Base-by-base conservation (phyloP, 2,329 filamentous ascomycete species). In the Calonectria pteridis region DNA sequence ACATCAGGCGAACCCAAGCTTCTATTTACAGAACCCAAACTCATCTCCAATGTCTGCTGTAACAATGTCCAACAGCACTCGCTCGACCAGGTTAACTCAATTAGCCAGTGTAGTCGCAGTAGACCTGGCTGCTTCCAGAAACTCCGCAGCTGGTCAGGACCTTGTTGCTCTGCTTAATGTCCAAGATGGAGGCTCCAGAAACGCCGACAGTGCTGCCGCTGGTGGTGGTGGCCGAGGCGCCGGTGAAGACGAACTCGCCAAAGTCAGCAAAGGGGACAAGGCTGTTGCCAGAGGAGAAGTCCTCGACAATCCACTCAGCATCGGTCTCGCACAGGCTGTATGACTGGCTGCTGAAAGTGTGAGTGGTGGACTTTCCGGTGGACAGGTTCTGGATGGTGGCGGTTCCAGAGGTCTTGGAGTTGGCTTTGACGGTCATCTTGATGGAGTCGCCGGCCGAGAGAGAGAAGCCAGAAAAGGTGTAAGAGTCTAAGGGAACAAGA, bases 251-350 rank as follows among this genome's bases (percentile, higher is more conserved):
- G 28, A 83, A 73, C 31, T 74, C 77, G 59, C 79, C 82, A 67
- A 84, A 84, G 75, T 84, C 40, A 18, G 79, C 82, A 59, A 84
- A 78, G 3, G 77, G 74, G 18, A 84, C 82, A 33, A 71, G 69
- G 67, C 76, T 76, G 55, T 73, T 77, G 2, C 73, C 67, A 64
- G 80, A 74, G 68, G 77, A 74, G 73, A 83, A 84, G n/a, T 81
- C 82, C 83, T 92, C 90, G 18, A 92, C 89, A 76, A 92, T 92
- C 90, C 90, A 93, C 79, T 92, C 91, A 14, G 89, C 91, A 74
- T 91, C 91, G 77, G 87, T 87, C 78, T 90, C 85, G 78, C 87
- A 89, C 18, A 92, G 86, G 20, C 78, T 75, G n/a, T 81, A 82
- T 3, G 80, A 80, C 64, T 89, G 83, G 67, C 83, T 84, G 50